These are phyloP conservation scores for Curvularia lunata DNA, from an alignment of 2,329 filamentous ascomycete species.

Conservation along the genomic window DNA sequence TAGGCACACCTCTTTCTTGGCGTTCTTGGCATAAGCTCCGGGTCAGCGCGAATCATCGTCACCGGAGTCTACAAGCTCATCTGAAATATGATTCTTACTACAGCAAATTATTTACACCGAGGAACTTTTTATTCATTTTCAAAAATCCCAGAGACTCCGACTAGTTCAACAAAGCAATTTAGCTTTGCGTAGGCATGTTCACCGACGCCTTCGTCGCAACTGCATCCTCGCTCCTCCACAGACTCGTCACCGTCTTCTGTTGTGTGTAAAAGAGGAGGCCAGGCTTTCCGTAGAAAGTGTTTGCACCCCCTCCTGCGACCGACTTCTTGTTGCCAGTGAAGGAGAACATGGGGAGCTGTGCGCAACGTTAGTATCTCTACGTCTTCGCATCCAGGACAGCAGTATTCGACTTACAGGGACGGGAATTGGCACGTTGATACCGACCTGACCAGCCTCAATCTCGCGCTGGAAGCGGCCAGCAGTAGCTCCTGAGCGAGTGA, in stretches of 20 bases:
- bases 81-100: no score
- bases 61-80: no score
- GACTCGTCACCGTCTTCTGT: constrained; percentile 89
- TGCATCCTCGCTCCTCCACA: constrained; percentile 88
- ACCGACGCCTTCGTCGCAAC: constrained; percentile 84
- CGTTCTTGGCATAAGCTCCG: no score
- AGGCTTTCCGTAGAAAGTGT: constrained; percentile 93
- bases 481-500: constrained; percentile 78
- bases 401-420: constrained; percentile 52
- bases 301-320: constrained; percentile 88
- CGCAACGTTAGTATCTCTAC: constrained; percentile 14
- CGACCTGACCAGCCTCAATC: constrained; percentile 85
- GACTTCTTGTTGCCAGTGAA: constrained; percentile 81
- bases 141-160: no score
- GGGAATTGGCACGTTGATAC: constrained; percentile 83
- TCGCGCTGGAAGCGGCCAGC: constrained; percentile 79
- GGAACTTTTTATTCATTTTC: no score
- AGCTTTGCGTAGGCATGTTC: constrained; percentile 77
- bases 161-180: constrained; percentile 3
- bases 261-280: constrained; percentile 96
- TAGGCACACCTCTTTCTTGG: no score
- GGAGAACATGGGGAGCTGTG: constrained; percentile 64
- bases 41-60: no score
- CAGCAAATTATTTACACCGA: no score
- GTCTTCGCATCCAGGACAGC: neutral